phyloP scores from a whole-genome alignment of 2,329 filamentous ascomycete genomes.

The Penicillium concentricum region DNA sequence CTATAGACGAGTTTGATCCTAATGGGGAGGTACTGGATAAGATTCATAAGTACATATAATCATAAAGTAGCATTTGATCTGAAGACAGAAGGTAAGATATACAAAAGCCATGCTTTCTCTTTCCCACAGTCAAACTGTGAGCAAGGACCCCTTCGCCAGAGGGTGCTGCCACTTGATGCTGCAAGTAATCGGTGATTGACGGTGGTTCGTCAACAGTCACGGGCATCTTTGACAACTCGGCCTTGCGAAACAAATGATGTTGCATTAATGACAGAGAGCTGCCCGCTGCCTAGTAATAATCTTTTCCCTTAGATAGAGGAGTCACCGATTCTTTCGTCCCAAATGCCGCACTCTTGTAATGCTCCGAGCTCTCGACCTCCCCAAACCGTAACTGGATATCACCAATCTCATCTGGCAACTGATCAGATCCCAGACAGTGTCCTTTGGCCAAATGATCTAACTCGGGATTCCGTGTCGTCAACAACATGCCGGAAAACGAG shows the following conservation, averaged over 20 bases:
- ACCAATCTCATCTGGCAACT: not conserved
- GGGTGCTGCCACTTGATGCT: no score
- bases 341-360: conserved; percentile 5
- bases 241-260: not conserved
- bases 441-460: conserved; percentile 8
- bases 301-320: not conserved
- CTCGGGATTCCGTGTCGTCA: conserved; percentile 13
- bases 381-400: not conserved
- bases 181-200: no score
- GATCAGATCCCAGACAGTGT: conserved; percentile 6
- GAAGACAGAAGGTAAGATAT: no score
- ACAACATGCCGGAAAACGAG: conserved; percentile 11
- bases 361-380: not conserved
- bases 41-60: no score
- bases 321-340: not conserved
- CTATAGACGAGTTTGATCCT: no score
- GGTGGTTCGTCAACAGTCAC: not conserved
- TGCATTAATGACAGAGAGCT: not conserved
- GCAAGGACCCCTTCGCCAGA: no score
- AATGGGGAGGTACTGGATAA: no score
- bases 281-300: not conserved
- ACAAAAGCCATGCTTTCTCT: no score
- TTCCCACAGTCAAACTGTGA: no score
- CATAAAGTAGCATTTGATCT: no score
- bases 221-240: not conserved